Base-by-base conservation (phyloP, 306 rosid genomes). In the Alnus glutinosa region DNA sequence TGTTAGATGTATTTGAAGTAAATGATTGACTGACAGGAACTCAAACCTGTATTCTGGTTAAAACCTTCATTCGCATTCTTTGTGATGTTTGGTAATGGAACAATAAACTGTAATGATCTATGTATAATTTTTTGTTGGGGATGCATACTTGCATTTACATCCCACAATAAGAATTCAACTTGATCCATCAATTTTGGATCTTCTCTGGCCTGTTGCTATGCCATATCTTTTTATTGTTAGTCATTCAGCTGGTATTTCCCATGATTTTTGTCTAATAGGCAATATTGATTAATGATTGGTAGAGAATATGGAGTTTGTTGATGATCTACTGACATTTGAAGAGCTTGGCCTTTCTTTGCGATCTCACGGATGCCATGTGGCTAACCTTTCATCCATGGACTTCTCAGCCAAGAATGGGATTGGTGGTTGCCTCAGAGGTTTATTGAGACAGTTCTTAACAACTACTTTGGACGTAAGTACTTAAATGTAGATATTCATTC, bases 281-380 rank as follows among this genome's bases (percentile, higher is more conserved):
- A 76, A 37, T 52, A 52, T 81, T 84, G 68, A 76, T 62, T 77
- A 62, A 1, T 85, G 79, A 30, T 77, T 84, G 77, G 77, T 96
- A 95, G 98, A 88, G 83, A 92, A 92, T 83, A 83, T 95, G 87
- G 98, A 95, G 87, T 90, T 86, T 75, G 98, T 92, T 76, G 98
- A 95, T 75, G 97, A 92, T 75, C 79, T 92, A 78, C 72, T 85
- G 71, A 92, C 98, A 70, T 92, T 95, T 80, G 86, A 90, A 81
- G 94, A 95, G 83, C 97, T 95, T 83, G 89, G 95, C 16, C 82
- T 75, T 70, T 92, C 64, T 85, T 84, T 94, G 89, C 86, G 86
- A 86, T 91, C 97, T 82, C 89, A 85, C 64, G 97, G 97, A 47
- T 95, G 92, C 78, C 92, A 85, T 77, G 98, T 95, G 73, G 96